A percentile compares a stretch with the other conserved stretches of the same genome.
Conservation (phyloP, 768 basidiomycete species). For the Rhodotorula taiwanensis region DNA sequence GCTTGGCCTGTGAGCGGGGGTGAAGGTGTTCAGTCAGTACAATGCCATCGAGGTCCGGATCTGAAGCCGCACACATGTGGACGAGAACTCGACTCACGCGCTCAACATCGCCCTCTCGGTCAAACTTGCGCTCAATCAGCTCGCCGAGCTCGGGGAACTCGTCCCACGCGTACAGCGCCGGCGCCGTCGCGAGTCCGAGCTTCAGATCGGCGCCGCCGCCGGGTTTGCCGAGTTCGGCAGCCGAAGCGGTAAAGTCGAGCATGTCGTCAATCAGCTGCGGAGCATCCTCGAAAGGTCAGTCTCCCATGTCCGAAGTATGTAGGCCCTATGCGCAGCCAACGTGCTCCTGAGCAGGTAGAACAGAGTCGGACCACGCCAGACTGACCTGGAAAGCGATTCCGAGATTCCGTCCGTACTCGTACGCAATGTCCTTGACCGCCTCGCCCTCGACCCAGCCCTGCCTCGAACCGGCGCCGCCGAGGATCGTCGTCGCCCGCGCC, state of each 20-base stretch:
- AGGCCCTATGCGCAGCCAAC: too few relatives aligned
- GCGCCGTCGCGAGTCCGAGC: conserved; percentile 77
- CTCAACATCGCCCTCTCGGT: conserved; percentile 69
- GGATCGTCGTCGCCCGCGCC: conserved; percentile 72
- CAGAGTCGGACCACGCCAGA: too few relatives aligned
- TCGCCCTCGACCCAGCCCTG: conserved; percentile 55
- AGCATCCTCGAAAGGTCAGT: too few relatives aligned
- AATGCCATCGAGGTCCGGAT: too few relatives aligned
- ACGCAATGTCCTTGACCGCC: conserved; percentile 78
- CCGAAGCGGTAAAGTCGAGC: conserved; percentile 79
- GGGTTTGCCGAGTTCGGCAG: conserved; percentile 76
- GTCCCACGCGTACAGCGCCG: conserved; percentile 78
- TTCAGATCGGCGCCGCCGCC: conserved; percentile 70
- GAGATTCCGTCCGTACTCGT: conserved; percentile 80
- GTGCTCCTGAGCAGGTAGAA: too few relatives aligned
- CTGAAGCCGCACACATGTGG: too few relatives aligned
- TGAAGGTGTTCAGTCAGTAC: too few relatives aligned
- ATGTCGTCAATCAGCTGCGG: conserved; percentile 86
- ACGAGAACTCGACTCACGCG: conserved; percentile 48
- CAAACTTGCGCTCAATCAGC: conserved; percentile 72
- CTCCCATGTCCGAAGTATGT: too few relatives aligned
- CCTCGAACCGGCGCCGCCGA: conserved; percentile 61
- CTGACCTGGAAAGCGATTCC: conserved; percentile 92
- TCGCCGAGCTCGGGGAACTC: conserved; percentile 68
- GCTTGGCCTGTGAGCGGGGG: conserved; percentile 55